phyloP scores from a whole-genome alignment of 768 basidiomycete genomes.

The Suillus lakei region DNA sequence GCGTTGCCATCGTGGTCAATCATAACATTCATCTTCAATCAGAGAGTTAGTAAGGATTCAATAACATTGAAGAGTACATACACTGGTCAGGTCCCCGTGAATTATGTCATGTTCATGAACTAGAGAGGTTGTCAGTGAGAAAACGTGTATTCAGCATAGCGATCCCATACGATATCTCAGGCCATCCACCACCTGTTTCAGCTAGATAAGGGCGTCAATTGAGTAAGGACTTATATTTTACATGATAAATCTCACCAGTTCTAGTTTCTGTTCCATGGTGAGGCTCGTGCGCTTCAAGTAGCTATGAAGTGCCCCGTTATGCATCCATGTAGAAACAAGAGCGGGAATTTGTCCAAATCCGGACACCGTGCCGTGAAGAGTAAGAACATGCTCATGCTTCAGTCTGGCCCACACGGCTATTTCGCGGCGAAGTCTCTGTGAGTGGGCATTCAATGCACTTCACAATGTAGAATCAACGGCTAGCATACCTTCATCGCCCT shows the following conservation, averaged over 20 bases:
- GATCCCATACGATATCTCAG: background rate
- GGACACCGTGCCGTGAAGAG: background rate
- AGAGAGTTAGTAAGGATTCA: background rate
- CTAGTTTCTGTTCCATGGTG: background rate
- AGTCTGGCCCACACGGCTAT: background rate
- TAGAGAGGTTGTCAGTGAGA: background rate
- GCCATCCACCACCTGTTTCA: slow-evolving; percentile 4
- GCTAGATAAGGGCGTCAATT: background rate
- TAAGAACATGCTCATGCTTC: background rate
- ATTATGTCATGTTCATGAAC: background rate
- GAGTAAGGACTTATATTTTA: background rate
- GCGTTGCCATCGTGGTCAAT: background rate
- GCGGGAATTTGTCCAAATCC: background rate
- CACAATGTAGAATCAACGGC: background rate
- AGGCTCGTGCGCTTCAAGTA: background rate
- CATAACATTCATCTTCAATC: background rate
- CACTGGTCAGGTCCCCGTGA: slow-evolving; percentile 4
- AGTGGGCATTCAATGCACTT: background rate
- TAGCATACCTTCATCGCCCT: background rate
- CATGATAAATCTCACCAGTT: background rate
- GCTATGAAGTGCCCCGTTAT: background rate
- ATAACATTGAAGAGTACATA: background rate
- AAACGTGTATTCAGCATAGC: background rate
- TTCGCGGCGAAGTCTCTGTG: background rate
- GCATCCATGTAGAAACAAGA: background rate